Evolutionary conservation across 495 filamentous ascomycete genomes (phyloP), one percentile per base, ranked within the genome.

Genomic region (Margaritispora aquatica): DNA sequence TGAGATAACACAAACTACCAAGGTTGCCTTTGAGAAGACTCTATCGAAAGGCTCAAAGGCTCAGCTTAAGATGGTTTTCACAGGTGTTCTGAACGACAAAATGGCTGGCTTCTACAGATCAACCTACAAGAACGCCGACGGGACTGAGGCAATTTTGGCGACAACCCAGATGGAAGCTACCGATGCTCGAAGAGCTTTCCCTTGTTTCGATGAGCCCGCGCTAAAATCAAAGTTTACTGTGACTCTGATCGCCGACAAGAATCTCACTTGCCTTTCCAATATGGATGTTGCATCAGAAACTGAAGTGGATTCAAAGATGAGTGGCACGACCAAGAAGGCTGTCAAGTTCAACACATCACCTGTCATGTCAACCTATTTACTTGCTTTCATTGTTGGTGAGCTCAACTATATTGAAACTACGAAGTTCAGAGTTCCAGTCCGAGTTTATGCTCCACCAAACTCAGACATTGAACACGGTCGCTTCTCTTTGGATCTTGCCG

Each of bases 401-500:
- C 80, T 91, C 54, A 86, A 87, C 67, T 85, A 80, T 60, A 85
- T 88, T 63, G 87, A 91, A 75, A 86, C 84, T 23, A 82, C 86
- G 56, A 78, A 79, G 31, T 91, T 91, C 79, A 80, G 88, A 19
- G 78, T 90, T 10, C 88, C 88, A 13, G 78, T 91, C 58, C 78
- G 88, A 59, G 86, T 89, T 22, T 98, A 96, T 89, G 85, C 64
- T 93, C 91, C 1, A 95, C 94, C 2, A 84, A 82, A 54, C 90
- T 90, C 19, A 79, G 96, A 41, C 87, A 93, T 74, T 84, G 95
- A 65, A 64, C 91, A 97, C 69, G 94, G 89, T 44, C 80, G 78
- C 1, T 95, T 89, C 73, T 92, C 91, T 21, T 75, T 97, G 49
- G 82, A 92, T 64, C 89, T 92, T 66, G 90, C 92, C 22, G 84